Percentiles rank a stretch among this genome's conserved stretches.
Evolutionary conservation across 371 early-diverging fungal species (phyloP).

Genomic region (Lichtheimia corymbifera): DNA sequence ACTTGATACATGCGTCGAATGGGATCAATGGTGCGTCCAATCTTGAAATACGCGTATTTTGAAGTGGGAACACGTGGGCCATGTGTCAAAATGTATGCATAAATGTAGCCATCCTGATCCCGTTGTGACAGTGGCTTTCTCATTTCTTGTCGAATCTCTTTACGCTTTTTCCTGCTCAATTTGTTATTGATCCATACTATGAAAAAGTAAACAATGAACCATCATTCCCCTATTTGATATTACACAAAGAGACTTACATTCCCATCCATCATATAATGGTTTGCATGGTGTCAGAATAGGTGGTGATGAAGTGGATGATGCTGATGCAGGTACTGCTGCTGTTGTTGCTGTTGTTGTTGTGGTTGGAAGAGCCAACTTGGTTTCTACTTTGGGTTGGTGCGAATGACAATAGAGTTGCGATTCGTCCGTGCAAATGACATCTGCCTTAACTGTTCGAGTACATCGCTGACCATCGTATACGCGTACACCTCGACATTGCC

Average conservation of each 20-base stretch:
- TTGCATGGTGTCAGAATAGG: neutral
- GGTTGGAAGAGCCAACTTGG: neutral
- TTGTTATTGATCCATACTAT: slow-evolving; percentile 32
- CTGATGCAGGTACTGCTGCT: too few species aligned
- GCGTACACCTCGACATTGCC: slow-evolving; percentile 18
- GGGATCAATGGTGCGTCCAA: slow-evolving; percentile 54
- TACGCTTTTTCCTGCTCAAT: slow-evolving; percentile 7
- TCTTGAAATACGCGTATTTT: slow-evolving; percentile 51
- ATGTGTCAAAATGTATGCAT: slow-evolving; percentile 42
- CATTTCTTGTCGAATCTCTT: slow-evolving; percentile 35
- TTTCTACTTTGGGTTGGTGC: slow-evolving; percentile 1
- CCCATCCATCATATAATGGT: slow-evolving; percentile 17
- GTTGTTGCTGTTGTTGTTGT: neutral
- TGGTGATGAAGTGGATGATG: too few species aligned
- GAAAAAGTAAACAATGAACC: neutral
- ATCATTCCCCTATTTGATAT: neutral
- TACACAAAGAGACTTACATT: slow-evolving; percentile 8
- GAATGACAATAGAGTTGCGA: slow-evolving; percentile 10
- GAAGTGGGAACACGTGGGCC: slow-evolving; percentile 30
- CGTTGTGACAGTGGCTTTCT: slow-evolving; percentile 41
- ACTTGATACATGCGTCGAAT: slow-evolving; percentile 56
- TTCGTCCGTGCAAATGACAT: slow-evolving; percentile 10
- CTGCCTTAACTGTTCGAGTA: slow-evolving; percentile 9
- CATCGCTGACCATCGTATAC: slow-evolving; percentile 16
- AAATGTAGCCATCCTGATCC: slow-evolving; percentile 56